A percentile compares a stretch with the other conserved stretches of the same genome.
phyloP scores from a whole-genome alignment of 352 stramenopile species.

The Pythium apleroticum region DNA sequence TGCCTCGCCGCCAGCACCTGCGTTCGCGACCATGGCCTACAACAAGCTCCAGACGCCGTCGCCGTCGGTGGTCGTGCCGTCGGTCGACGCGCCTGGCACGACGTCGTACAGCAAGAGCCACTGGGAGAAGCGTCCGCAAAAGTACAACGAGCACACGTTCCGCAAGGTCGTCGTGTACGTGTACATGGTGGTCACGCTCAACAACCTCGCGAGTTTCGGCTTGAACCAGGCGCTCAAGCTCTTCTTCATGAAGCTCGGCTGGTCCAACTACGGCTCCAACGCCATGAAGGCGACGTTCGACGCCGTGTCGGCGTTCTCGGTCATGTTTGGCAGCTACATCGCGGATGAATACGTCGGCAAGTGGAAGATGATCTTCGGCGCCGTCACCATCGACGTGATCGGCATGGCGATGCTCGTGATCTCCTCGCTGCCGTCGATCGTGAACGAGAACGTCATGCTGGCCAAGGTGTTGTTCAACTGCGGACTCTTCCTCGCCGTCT shows the following conservation, averaged over 20 bases:
- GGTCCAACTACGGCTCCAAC: slow-evolving; percentile 26
- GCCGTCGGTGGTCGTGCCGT: no score
- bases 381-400: slow-evolving; percentile 21
- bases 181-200: slow-evolving; percentile 3
- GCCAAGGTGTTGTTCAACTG: slow-evolving; percentile 24
- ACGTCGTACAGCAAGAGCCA: no score
- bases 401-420: slow-evolving; percentile 24
- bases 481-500: slow-evolving; percentile 29
- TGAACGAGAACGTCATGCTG: background rate
- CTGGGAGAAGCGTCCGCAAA: no score
- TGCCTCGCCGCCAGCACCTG: no score
- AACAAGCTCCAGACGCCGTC: no score
- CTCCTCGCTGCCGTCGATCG: slow-evolving; percentile 25
- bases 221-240: slow-evolving; percentile 33
- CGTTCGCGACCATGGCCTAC: no score
- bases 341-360: slow-evolving; percentile 31
- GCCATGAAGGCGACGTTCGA: slow-evolving; percentile 33
- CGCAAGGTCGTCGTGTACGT: no score
- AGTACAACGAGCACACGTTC: no score
- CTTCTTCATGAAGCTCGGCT: slow-evolving; percentile 32
- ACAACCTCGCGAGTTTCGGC: slow-evolving; percentile 28
- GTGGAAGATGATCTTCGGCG: slow-evolving; percentile 30
- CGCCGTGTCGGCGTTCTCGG: slow-evolving; percentile 28
- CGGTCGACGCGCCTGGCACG: no score
- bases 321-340: slow-evolving; percentile 30